Evolutionary conservation across 352 stramenopile genomes (phyloP), one percentile per base, ranked within the genome.

Genomic region (Phytophthora colocasiae): DNA sequence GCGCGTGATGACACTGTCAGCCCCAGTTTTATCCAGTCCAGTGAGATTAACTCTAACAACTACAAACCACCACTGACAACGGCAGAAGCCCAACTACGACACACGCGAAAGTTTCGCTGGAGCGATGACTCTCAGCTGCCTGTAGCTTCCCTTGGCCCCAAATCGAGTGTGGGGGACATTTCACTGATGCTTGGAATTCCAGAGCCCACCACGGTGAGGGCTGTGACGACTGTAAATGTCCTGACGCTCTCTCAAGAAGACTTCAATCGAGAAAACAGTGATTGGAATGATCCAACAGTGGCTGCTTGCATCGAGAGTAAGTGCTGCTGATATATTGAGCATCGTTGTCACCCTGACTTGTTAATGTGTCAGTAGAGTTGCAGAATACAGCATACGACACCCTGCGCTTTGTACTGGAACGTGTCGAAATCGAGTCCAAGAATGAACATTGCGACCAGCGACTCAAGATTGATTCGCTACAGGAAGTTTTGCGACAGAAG

Each of bases 371-470:
- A 38, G 3, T 41, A 87, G 74, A 69, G 39, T 36, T 90, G 36
- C 78, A 79, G 22, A 76, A 55, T 26, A 71, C 85, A 2, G 81
- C 81, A 9, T 74, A 80, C 26, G 81, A 90, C 27, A 90, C 78
- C 0, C 64, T 90, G 24, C 49, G 60, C 0, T 90, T 90, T 51
- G 66, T 88, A 4, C 43, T 85, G 19, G 77, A 85, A 8, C 74
- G 78, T 1, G 62, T 88, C 7, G 74, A 84, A 58, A 77, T 69
- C 40, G 81, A 90, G 43, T 58, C 81, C 5, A 73, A 66, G 36
- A 71, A 83, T 34, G 67, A 75, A 26, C 51, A 78, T 11, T 80
- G 73, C 26, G 71, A 87, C 51, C 76, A 81, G 27, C 61, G 63
- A 14, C 34, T 73, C 17, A 80, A 75, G 31, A 72, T 79, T 27